Evolutionary conservation across 495 filamentous ascomycete species (phyloP).

Genomic region (Amniculicola lignicola): DNA sequence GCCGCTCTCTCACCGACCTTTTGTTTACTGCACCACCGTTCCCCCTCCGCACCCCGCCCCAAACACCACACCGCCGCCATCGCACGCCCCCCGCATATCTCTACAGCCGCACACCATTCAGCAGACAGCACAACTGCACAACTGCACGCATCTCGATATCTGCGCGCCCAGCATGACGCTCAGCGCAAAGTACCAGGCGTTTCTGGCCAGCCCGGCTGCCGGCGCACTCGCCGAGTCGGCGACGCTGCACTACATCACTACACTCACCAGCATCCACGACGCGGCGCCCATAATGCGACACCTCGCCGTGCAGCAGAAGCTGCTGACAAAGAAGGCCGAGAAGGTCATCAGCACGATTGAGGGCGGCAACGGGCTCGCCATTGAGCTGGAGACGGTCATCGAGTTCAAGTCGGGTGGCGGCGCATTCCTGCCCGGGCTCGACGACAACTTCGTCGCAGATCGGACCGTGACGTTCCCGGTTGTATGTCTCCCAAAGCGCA

Average conservation of each 20-base stretch:
- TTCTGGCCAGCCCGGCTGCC: conserved; percentile 66
- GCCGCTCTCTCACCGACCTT: no score
- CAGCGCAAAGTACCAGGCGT: conserved; percentile 69
- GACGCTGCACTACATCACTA: conserved; percentile 87
- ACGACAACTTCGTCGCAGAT: conserved; percentile 92
- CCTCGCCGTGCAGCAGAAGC: conserved; percentile 59
- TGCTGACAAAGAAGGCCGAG: conserved; percentile 76
- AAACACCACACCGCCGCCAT: background rate
- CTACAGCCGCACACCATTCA: conserved; percentile 8
- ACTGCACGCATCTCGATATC: no score
- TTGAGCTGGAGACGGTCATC: conserved; percentile 78
- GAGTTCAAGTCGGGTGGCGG: conserved; percentile 81
- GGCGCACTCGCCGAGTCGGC: conserved; percentile 65
- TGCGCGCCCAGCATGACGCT: no score
- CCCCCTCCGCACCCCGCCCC: background rate
- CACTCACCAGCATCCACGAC: conserved; percentile 69
- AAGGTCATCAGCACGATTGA: conserved; percentile 70
- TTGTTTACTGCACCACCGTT: no score
- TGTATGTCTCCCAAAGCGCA: conserved; percentile 52
- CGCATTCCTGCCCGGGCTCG: conserved; percentile 80
- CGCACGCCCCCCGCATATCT: background rate
- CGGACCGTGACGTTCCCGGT: conserved; percentile 75
- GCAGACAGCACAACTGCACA: conserved; percentile 3
- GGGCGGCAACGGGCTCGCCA: conserved; percentile 60
- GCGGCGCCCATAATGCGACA: conserved; percentile 75